These are phyloP conservation scores for Seminavis robusta DNA, from an alignment of 108 stramenopile species.

Conservation along the genomic window DNA sequence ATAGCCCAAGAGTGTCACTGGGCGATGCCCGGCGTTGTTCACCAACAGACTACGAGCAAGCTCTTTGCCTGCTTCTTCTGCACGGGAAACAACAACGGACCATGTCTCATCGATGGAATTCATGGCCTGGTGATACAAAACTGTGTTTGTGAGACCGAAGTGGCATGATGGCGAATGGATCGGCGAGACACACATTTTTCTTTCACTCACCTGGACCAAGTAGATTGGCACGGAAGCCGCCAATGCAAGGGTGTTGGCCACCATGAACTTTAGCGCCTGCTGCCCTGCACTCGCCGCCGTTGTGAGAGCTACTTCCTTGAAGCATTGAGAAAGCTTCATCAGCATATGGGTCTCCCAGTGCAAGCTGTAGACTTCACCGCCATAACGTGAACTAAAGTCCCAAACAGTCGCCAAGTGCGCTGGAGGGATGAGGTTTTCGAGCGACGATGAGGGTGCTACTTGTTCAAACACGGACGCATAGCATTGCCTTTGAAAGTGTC, in stretches of 20 bases:
- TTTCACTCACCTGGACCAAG: too few relatives aligned
- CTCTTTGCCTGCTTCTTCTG: constrained; percentile 87
- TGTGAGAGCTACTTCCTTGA: constrained; percentile 77
- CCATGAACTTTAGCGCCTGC: too few relatives aligned
- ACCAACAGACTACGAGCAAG: constrained; percentile 84
- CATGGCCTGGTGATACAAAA: constrained; percentile 60
- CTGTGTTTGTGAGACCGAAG: too few relatives aligned
- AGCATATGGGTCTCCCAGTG: constrained; percentile 75
- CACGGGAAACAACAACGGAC: constrained; percentile 84
- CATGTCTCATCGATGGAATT: constrained; percentile 90
- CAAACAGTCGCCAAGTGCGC: constrained; percentile 71
- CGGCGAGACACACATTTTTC: too few relatives aligned
- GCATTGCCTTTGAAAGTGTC: too few relatives aligned
- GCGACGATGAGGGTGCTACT: too few relatives aligned
- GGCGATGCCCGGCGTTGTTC: constrained; percentile 81
- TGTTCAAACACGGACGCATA: too few relatives aligned
- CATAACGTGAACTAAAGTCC: constrained; percentile 72
- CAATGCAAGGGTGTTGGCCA: too few relatives aligned
- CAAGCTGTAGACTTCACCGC: constrained; percentile 80
- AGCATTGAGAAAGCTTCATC: constrained; percentile 64
- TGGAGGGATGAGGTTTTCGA: too few relatives aligned
- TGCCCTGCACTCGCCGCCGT: constrained; percentile 77
- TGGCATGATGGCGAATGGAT: too few relatives aligned
- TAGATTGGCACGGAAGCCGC: too few relatives aligned
- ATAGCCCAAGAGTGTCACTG: constrained; percentile 91